Percentiles rank a stretch among this genome's conserved stretches.
These are phyloP conservation scores for Dactylonectria estremocensis DNA, from an alignment of 2,329 filamentous ascomycete genomes.

Conservation along the genomic window DNA sequence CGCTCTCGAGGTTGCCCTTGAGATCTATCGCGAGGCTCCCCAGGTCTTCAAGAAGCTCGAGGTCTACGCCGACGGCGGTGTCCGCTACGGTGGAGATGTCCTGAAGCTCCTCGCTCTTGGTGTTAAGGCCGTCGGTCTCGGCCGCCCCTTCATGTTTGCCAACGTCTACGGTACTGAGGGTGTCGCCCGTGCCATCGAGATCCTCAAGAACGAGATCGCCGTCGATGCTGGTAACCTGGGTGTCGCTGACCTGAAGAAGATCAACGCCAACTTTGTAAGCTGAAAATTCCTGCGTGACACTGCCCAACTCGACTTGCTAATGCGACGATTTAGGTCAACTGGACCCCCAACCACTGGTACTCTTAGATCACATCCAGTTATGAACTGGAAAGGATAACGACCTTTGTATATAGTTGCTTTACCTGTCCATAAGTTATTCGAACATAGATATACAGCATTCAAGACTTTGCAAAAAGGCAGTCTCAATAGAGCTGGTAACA, in stretches of 20 bases:
- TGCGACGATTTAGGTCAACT: constrained; percentile 37
- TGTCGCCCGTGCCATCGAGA: constrained; percentile 59
- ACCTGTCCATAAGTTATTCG: constrained; percentile 10
- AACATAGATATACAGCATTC: constrained; percentile 1
- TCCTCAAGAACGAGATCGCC: constrained; percentile 66
- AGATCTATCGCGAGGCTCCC: constrained; percentile 56
- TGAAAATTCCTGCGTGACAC: rapidly evolving
- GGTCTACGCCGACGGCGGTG: constrained; percentile 59
- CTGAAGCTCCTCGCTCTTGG: constrained; percentile 62
- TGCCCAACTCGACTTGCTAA: constrained; percentile 4
- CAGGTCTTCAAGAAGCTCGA: constrained; percentile 58
- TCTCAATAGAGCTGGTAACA: too few species aligned
- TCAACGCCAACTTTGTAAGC: constrained; percentile 49
- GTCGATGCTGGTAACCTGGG: constrained; percentile 62
- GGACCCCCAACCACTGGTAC: constrained; percentile 46
- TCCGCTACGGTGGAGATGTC: constrained; percentile 60
- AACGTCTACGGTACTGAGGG: constrained; percentile 67
- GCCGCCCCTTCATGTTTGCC: constrained; percentile 67
- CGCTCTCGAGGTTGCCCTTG: constrained; percentile 56
- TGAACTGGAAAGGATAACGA: not conserved
- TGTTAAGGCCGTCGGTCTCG: constrained; percentile 62
- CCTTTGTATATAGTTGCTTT: constrained; percentile 37
- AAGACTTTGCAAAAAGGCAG: not conserved
- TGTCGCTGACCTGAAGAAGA: constrained; percentile 55
- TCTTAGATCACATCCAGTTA: constrained; percentile 32